Conservation (phyloP, 352 stramenopile species). For the Phytopythium litorale region DNA sequence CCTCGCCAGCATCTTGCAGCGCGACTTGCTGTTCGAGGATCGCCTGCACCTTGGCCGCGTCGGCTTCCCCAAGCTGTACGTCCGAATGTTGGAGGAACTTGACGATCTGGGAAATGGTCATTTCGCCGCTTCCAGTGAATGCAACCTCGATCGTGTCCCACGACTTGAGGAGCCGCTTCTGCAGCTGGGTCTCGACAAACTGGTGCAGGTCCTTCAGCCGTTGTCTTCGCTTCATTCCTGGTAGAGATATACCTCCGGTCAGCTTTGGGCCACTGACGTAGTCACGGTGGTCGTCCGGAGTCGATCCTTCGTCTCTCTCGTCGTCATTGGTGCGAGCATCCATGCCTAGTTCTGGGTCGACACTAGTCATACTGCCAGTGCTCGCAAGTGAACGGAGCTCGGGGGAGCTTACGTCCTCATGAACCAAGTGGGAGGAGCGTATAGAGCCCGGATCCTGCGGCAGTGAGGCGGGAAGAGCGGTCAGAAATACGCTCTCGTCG, state of each 20-base stretch:
- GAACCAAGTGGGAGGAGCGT: too few species aligned
- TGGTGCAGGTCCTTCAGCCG: conserved; percentile 57
- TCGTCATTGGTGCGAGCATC: not conserved
- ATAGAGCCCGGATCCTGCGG: not conserved
- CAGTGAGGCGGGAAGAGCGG: not conserved
- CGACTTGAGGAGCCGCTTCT: conserved; percentile 61
- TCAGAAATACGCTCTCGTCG: not conserved
- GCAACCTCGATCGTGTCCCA: conserved; percentile 76
- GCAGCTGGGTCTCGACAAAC: conserved; percentile 60
- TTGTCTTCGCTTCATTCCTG: conserved; percentile 46
- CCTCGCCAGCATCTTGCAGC: conserved; percentile 11
- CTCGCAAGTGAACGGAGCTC: not conserved
- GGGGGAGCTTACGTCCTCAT: not conserved
- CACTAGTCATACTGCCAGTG: not conserved
- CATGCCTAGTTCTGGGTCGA: not conserved
- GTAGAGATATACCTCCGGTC: conserved; percentile 8
- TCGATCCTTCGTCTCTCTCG: not conserved
- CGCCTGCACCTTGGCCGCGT: conserved; percentile 50
- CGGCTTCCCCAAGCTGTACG: conserved; percentile 48
- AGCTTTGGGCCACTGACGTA: not conserved
- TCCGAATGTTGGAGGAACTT: conserved; percentile 72
- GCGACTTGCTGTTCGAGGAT: conserved; percentile 55
- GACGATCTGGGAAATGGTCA: conserved; percentile 57
- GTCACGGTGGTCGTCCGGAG: not conserved
- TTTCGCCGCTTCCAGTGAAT: conserved; percentile 59